phyloP scores from a whole-genome alignment of 2,329 filamentous ascomycete genomes.

The Zalaria obscura region DNA sequence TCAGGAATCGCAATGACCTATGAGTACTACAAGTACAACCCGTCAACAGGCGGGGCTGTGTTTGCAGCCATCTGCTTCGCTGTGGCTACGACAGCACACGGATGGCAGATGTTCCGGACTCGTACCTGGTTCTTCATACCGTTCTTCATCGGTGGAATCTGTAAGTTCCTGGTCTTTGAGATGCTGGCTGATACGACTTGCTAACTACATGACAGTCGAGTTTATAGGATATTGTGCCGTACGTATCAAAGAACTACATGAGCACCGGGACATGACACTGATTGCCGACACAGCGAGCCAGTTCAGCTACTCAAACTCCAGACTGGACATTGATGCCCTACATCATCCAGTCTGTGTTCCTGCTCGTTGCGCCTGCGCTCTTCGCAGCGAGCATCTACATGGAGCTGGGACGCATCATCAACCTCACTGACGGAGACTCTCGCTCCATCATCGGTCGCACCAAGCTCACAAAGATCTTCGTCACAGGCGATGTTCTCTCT shows the following conservation, averaged over 20 bases:
- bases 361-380: conserved; percentile 34
- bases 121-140: conserved; percentile 38
- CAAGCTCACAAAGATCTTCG: conserved; percentile 34
- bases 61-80: conserved; percentile 17
- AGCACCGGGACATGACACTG: neutral
- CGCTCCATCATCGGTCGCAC: conserved; percentile 27
- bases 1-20: no score
- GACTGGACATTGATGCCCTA: conserved; percentile 27
- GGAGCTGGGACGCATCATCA: conserved; percentile 31
- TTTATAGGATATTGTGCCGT: no score
- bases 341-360: conserved; percentile 29
- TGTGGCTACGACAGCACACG: conserved; percentile 19
- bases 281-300: conserved; percentile 21
- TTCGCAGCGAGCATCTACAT: conserved; percentile 38
- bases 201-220: neutral
- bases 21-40: conserved; percentile 12
- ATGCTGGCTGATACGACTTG: neutral
- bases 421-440: conserved; percentile 25
- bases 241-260: neutral
- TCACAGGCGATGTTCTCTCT: conserved; percentile 32
- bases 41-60: conserved; percentile 13
- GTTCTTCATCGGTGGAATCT: conserved; percentile 37
- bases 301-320: conserved; percentile 27
- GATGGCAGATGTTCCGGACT: conserved; percentile 21
- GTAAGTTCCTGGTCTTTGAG: conserved; percentile 18